These are phyloP conservation scores for Immersiella caudata DNA, from an alignment of 495 filamentous ascomycete species.

Conservation along the genomic window DNA sequence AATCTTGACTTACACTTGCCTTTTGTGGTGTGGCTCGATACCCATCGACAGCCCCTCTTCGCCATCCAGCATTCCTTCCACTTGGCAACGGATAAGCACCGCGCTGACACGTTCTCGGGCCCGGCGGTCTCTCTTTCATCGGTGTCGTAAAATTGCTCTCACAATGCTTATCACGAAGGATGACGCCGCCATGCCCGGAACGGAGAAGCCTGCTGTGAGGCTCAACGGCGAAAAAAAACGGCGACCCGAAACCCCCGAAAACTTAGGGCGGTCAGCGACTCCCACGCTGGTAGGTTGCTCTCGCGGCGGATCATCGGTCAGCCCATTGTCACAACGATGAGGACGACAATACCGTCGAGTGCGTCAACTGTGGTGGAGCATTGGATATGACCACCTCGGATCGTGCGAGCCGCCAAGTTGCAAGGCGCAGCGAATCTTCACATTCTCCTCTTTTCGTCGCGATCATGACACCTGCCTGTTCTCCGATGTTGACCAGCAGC, in stretches of 20 bases:
- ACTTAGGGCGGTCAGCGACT: not conserved
- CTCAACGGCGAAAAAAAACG: not conserved
- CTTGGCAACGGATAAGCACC: not conserved
- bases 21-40: not conserved
- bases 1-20: not conserved
- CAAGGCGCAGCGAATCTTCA: not conserved
- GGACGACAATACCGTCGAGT: not conserved
- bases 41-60: not conserved
- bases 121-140: not conserved
- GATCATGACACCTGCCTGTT: not conserved
- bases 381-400: not conserved
- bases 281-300: not conserved
- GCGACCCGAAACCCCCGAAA: not conserved
- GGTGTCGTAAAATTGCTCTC: not conserved
- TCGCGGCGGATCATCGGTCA: not conserved
- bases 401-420: not conserved
- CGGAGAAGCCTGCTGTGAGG: not conserved
- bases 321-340: not conserved
- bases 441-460: not conserved
- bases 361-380: not conserved
- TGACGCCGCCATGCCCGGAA: not conserved
- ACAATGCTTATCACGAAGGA: not conserved
- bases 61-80: not conserved
- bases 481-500: not conserved
- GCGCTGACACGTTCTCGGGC: not conserved